Percentiles rank a stretch among this genome's conserved stretches.
phyloP scores from a whole-genome alignment of 495 filamentous ascomycete genomes.

The Tetracladium marchalianum region DNA sequence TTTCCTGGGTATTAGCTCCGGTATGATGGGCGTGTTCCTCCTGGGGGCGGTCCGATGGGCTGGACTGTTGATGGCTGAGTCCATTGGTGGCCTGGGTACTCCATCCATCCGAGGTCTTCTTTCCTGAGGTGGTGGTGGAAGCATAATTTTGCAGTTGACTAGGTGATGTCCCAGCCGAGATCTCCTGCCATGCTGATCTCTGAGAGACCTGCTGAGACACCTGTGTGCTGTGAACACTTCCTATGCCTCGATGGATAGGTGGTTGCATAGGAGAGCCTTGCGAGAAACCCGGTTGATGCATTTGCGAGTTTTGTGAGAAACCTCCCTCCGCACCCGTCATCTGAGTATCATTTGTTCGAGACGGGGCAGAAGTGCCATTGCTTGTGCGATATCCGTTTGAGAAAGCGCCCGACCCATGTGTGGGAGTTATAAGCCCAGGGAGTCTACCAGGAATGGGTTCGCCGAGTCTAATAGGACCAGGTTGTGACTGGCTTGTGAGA shows the following conservation, averaged over 20 bases:
- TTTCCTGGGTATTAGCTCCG: constrained; percentile 23
- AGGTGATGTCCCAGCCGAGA: constrained; percentile 67
- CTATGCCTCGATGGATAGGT: constrained; percentile 17
- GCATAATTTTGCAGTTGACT: constrained; percentile 74
- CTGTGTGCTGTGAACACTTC: constrained; percentile 15
- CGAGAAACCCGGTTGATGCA: constrained; percentile 19
- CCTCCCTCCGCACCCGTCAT: constrained; percentile 48
- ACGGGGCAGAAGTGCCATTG: constrained; percentile 59
- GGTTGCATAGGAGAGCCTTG: constrained; percentile 5
- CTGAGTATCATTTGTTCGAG: constrained; percentile 41
- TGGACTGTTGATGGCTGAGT: constrained; percentile 25
- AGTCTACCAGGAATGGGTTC: constrained; percentile 41
- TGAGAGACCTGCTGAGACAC: constrained; percentile 43
- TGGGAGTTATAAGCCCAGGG: constrained; percentile 11
- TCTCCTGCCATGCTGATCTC: constrained; percentile 58
- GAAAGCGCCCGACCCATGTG: constrained; percentile 35
- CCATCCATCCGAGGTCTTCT: constrained; percentile 48
- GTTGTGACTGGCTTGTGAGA: constrained; percentile 4
- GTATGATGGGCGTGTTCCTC: constrained; percentile 44
- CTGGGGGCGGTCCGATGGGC: constrained; percentile 10
- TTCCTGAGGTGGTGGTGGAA: constrained; percentile 75
- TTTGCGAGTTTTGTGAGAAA: constrained; percentile 20
- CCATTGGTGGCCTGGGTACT: constrained; percentile 60
- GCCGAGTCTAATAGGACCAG: constrained; percentile 51
- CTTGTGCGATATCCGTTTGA: constrained; percentile 40